A percentile compares a stretch with the other conserved stretches of the same genome.
Conservation (phyloP, 495 filamentous ascomycete species). For the Daldinia concentrica region DNA sequence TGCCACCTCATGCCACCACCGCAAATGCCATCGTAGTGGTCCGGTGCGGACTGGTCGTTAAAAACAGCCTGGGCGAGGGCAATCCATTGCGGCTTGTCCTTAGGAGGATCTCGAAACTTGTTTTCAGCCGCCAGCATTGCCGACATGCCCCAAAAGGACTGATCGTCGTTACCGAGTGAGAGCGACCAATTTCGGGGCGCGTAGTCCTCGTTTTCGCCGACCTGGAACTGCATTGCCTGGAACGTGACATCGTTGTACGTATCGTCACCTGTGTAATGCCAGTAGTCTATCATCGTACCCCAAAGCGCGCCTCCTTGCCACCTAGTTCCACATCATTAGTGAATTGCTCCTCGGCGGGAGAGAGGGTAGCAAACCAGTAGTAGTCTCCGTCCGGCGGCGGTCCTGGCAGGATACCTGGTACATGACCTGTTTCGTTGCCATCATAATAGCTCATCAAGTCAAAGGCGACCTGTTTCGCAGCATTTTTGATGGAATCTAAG, state of each 20-base stretch:
- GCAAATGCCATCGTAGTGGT: constrained; percentile 71
- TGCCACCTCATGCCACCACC: constrained; percentile 86
- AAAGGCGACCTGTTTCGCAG: constrained; percentile 66
- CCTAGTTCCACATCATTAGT: constrained; percentile 27
- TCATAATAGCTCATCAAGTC: constrained; percentile 74
- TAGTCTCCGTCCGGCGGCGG: constrained; percentile 62
- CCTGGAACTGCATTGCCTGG: constrained; percentile 73
- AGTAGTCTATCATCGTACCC: constrained; percentile 79
- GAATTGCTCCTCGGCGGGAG: constrained; percentile 46
- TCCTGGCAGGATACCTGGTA: constrained; percentile 70
- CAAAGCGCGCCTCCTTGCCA: constrained; percentile 82
- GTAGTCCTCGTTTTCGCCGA: constrained; percentile 71
- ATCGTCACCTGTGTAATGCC: constrained; percentile 76
- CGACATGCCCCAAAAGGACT: constrained; percentile 79
- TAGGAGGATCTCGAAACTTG: constrained; percentile 70
- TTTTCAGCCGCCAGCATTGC: constrained; percentile 78
- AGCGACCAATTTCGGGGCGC: constrained; percentile 76
- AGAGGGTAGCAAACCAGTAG: constrained; percentile 53
- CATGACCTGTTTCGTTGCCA: constrained; percentile 66
- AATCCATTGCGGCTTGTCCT: constrained; percentile 71
- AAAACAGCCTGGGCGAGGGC: constrained; percentile 81
- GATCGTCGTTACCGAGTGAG: constrained; percentile 86
- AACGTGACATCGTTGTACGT: constrained; percentile 72
- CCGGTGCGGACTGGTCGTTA: constrained; percentile 68
- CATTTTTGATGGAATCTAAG: constrained; percentile 64